A percentile compares a stretch with the other conserved stretches of the same genome.
Evolutionary conservation across 2,329 filamentous ascomycete species (phyloP).

Genomic region (Aspergillus melleus): DNA sequence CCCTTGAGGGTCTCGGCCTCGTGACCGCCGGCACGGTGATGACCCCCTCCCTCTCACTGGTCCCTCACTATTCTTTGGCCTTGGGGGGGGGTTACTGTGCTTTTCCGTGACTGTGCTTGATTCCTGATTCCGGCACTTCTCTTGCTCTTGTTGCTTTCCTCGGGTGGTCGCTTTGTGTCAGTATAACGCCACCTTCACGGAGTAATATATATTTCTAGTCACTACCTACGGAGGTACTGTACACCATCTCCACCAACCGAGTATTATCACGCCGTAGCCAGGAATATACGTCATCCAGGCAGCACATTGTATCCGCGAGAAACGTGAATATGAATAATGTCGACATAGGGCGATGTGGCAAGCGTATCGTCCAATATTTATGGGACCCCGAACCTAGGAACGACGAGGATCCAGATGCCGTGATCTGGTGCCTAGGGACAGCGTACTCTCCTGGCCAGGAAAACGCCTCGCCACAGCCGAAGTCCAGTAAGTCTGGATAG

Average conservation of each 20-base stretch:
- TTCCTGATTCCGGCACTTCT: background rate
- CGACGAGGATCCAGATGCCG: constrained; percentile 63
- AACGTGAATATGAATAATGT: constrained; percentile 58
- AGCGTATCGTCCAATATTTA: constrained; percentile 84
- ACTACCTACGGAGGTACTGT: background rate
- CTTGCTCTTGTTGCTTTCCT: background rate
- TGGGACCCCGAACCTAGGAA: constrained; percentile 90
- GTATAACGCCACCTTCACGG: background rate
- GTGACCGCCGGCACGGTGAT: background rate
- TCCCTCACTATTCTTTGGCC: background rate
- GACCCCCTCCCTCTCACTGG: background rate
- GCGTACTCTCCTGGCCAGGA: constrained; percentile 49
- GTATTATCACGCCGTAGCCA: background rate
- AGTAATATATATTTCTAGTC: background rate
- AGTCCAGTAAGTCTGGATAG: constrained; percentile 8
- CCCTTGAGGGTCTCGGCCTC: background rate
- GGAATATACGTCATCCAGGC: background rate
- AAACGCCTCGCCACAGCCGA: background rate
- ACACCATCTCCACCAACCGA: background rate
- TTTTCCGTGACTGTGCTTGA: background rate
- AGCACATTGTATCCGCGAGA: background rate
- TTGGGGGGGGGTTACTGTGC: background rate
- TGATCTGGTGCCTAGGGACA: constrained; percentile 80
- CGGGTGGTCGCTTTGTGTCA: background rate
- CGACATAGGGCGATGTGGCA: constrained; percentile 75